Evolutionary conservation across 2,329 filamentous ascomycete genomes (phyloP), one percentile per base, ranked within the genome.

Genomic region (Sclerotinia subarctica): DNA sequence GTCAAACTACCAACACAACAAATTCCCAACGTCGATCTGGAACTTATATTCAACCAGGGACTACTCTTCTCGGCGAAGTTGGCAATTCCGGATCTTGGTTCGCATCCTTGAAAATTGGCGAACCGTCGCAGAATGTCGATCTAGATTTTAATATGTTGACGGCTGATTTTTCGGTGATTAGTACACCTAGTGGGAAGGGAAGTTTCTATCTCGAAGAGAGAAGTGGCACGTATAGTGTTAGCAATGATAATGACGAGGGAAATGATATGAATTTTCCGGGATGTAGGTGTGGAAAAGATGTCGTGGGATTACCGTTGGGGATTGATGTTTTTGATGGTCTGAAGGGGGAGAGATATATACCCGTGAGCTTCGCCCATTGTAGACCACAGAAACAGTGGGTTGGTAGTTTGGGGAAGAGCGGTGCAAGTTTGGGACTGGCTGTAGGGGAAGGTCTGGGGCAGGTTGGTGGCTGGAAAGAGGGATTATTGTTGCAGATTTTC

Each of bases 61-160:
- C 52, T 1, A 35, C 53, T 26, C 63, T 65, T 19, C 68, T 74
- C 2, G 72, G 71, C 19, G 73, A 74, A 46, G 70, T 73, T 1
- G 72, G 73, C 0, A 51, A 67, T 26, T 47, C 69, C 4, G 73
- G 69, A 11, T 70, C 72, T 38, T 74, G 73, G 73, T 72, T 70
- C 35, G 67, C 69, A 2, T 70, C 32, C 11, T 5, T 74, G 17
- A 63, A 67, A 21, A 67, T 73, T 6, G 73, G 73, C 26, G 70
- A 73, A 2, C 73, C 71, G 4, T 46, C 54, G 13, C 71, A 73
- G 47, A 63, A 69, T 6, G 57, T 74, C 1, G 68, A 73, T 64
- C 69, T 73, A 51, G 72, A 74, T 60, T 63, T 74, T 2, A 70
- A 73, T 51, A 72, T 74, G 71, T 47, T 74, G 54, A 73, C 72